A percentile compares a stretch with the other conserved stretches of the same genome.
Conservation (phyloP, 331 rosid species). For the Spiraea crenata region DNA sequence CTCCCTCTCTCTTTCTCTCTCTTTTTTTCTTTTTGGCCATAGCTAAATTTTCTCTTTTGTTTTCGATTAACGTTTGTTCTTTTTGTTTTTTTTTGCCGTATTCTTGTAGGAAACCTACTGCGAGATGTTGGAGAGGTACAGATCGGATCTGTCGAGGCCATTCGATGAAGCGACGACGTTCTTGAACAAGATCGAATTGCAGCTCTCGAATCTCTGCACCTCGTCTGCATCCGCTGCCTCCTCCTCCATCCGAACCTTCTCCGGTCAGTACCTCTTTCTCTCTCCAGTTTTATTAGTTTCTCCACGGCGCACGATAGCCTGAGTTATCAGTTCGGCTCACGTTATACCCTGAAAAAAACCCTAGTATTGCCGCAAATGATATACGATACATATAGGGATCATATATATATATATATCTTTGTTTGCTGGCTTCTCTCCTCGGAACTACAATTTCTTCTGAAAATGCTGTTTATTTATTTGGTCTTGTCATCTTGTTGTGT, state of each 20-base stretch:
- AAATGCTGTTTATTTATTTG: too few species aligned
- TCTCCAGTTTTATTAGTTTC: too few species aligned
- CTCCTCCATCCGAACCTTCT: constrained; percentile 41
- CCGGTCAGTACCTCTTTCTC: constrained; percentile 54
- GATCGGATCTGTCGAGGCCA: constrained; percentile 75
- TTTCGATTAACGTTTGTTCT: background rate
- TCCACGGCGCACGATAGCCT: background rate
- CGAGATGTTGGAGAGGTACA: constrained; percentile 70
- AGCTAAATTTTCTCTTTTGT: constrained; percentile 3
- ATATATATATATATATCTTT: too few species aligned
- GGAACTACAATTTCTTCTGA: background rate
- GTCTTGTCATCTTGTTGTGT: too few species aligned
- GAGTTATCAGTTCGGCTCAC: background rate
- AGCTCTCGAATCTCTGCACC: constrained; percentile 65
- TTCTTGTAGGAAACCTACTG: constrained; percentile 71
- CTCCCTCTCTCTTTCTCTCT: background rate
- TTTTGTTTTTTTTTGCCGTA: background rate
- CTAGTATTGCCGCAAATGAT: background rate
- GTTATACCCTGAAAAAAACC: constrained; percentile 11
- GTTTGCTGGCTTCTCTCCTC: background rate
- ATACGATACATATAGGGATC: background rate
- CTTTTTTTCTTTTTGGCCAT: constrained; percentile 9
- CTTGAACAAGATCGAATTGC: constrained; percentile 72
- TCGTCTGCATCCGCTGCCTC: constrained; percentile 25
- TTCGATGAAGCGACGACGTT: constrained; percentile 86